phyloP scores from a whole-genome alignment of 495 filamentous ascomycete species.

The Lentithecium fluviatile region DNA sequence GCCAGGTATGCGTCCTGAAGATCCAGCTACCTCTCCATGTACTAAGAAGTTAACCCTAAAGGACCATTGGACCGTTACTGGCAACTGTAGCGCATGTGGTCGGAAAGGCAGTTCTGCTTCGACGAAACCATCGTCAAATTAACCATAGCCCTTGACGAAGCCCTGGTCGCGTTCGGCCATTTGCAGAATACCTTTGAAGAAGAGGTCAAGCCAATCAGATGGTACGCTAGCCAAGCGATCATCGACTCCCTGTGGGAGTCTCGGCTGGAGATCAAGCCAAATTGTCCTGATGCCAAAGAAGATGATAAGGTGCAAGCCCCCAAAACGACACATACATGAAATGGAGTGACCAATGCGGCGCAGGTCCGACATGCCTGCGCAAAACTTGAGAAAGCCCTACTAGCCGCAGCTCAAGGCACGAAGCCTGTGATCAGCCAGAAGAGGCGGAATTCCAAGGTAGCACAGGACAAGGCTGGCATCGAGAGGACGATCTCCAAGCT shows the following conservation, averaged over 20 bases:
- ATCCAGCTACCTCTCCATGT: too few species aligned
- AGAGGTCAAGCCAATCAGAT: conserved; percentile 4
- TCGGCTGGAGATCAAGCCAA: conserved; percentile 6
- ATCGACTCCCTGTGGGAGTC: conserved; percentile 15
- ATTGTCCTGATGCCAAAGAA: conserved; percentile 1
- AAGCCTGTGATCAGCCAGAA: background rate
- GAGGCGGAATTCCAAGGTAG: conserved; percentile 4
- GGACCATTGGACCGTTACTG: too few species aligned
- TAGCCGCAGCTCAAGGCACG: conserved; percentile 1
- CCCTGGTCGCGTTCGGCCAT: background rate
- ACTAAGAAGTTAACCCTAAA: too few species aligned
- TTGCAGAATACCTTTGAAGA: conserved; percentile 10
- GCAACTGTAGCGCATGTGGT: too few species aligned
- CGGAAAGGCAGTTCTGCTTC: conserved; percentile 7
- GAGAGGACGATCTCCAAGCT: conserved; percentile 14
- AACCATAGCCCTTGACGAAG: background rate
- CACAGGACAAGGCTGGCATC: conserved; percentile 9
- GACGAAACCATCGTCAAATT: conserved; percentile 7
- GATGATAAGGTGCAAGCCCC: background rate
- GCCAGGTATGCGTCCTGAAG: too few species aligned
- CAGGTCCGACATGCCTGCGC: background rate
- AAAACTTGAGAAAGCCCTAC: conserved; percentile 10
- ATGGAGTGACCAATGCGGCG: background rate
- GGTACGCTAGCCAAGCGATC: conserved; percentile 1
- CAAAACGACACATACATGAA: background rate